phyloP scores from a whole-genome alignment of 2,329 filamentous ascomycete genomes.

The Drechslerella dactyloides region DNA sequence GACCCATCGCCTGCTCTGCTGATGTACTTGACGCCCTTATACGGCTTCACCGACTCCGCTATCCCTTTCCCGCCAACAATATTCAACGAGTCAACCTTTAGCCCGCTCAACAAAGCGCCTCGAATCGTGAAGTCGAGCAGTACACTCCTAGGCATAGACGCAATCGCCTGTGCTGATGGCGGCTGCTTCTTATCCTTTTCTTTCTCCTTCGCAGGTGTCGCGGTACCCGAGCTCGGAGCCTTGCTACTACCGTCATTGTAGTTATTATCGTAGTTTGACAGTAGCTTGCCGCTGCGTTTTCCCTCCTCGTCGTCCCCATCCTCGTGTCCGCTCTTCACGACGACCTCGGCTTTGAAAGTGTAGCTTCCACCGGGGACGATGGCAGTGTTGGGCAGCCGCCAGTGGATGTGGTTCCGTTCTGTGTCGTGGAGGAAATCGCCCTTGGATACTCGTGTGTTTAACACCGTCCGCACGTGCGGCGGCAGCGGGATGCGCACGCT shows the following conservation, averaged over 20 bases:
- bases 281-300: slow-evolving; percentile 59
- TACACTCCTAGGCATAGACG: slow-evolving; percentile 79
- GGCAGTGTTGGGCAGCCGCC: slow-evolving; percentile 53
- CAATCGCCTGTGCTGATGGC: slow-evolving; percentile 70
- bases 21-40: slow-evolving; percentile 97
- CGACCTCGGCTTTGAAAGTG: slow-evolving; percentile 54
- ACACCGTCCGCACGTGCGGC: slow-evolving; percentile 51
- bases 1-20: slow-evolving; percentile 62
- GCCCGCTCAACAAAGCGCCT: slow-evolving; percentile 71
- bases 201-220: slow-evolving; percentile 57
- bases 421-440: slow-evolving; percentile 54
- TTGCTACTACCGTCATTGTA: slow-evolving; percentile 27
- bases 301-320: slow-evolving; percentile 60
- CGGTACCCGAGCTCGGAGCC: slow-evolving; percentile 39
- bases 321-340: slow-evolving; percentile 55
- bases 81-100: slow-evolving; percentile 72
- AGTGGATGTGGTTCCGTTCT: slow-evolving; percentile 51
- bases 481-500: slow-evolving; percentile 53
- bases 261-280: slow-evolving; percentile 51
- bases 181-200: slow-evolving; percentile 54
- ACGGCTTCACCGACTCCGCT: slow-evolving; percentile 87
- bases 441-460: slow-evolving; percentile 52
- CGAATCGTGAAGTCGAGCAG: slow-evolving; percentile 74
- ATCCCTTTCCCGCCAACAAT: slow-evolving; percentile 80
- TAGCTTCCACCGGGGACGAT: slow-evolving; percentile 46